These are phyloP conservation scores for Naematelia aurantialba DNA, from an alignment of 768 basidiomycete species.

Conservation along the genomic window DNA sequence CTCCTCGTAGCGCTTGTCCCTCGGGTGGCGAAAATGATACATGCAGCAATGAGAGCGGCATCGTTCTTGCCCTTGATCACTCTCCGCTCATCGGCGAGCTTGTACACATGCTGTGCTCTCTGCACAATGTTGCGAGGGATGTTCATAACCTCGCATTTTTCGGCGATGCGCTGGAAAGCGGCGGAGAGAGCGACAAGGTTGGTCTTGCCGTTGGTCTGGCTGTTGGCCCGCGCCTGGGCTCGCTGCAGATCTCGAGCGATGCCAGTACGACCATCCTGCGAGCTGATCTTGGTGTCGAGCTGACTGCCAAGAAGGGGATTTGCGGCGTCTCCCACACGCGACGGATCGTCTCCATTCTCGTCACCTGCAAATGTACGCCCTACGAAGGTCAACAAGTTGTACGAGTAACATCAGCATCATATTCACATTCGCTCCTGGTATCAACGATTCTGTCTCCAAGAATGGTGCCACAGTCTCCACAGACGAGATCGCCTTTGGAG, in stretches of 20 bases:
- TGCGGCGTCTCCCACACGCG: slow-evolving; percentile 95
- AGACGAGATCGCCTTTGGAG: slow-evolving; percentile 82
- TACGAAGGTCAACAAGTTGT: slow-evolving; percentile 46
- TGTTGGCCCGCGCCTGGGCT: slow-evolving; percentile 67
- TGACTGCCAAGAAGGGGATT: slow-evolving; percentile 95
- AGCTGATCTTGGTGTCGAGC: slow-evolving; percentile 90
- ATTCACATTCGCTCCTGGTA: slow-evolving; percentile 85
- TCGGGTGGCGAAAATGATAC: slow-evolving; percentile 95
- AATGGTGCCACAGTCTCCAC: slow-evolving; percentile 63
- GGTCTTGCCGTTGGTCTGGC: slow-evolving; percentile 39
- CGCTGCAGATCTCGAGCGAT: slow-evolving; percentile 87
- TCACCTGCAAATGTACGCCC: slow-evolving; percentile 90
- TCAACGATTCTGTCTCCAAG: slow-evolving; percentile 95
- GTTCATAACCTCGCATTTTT: slow-evolving; percentile 93
- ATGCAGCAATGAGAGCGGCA: slow-evolving; percentile 91
- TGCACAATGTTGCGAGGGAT: slow-evolving; percentile 90
- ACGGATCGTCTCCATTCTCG: slow-evolving; percentile 98
- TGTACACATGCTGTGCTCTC: slow-evolving; percentile 94
- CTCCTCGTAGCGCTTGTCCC: slow-evolving; percentile 93
- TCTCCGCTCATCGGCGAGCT: slow-evolving; percentile 90
- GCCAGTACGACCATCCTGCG: slow-evolving; percentile 90
- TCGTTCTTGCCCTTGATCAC: slow-evolving; percentile 78
- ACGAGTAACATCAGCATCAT: neutral
- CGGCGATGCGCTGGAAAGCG: slow-evolving; percentile 85
- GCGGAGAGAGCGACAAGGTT: slow-evolving; percentile 61